These are phyloP conservation scores for Mortierella alpina DNA, from an alignment of 192 early-diverging fungal species.

Conservation along the genomic window DNA sequence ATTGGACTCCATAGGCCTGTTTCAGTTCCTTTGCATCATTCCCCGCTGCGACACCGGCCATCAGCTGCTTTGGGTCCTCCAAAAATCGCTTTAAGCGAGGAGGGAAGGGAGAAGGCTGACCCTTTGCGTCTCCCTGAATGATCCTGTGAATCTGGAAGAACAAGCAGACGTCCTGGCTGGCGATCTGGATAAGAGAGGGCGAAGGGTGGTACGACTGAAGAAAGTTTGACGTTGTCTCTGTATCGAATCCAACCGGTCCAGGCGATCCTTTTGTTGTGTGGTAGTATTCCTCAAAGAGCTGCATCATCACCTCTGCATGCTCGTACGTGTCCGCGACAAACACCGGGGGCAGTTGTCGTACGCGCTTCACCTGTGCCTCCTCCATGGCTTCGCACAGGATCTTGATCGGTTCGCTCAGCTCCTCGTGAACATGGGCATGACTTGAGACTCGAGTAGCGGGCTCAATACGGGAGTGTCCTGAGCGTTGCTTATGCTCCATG, in stretches of 20 bases:
- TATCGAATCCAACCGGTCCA: conserved; percentile 56
- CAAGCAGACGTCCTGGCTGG: conserved; percentile 53
- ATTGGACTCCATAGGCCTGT: conserved; percentile 22
- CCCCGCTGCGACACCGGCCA: conserved; percentile 41
- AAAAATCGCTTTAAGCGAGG: conserved; percentile 41
- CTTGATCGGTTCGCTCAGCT: conserved; percentile 14
- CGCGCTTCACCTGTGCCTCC: conserved; percentile 23
- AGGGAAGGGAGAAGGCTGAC: conserved; percentile 31
- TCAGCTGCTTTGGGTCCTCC: conserved; percentile 31
- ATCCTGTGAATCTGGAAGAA: conserved; percentile 57
- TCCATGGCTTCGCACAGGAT: conserved; percentile 35
- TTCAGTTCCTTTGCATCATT: conserved; percentile 35
- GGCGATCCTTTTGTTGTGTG: not conserved
- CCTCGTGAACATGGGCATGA: not conserved
- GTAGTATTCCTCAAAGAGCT: conserved; percentile 37
- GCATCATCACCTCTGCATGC: conserved; percentile 30
- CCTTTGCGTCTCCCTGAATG: not conserved
- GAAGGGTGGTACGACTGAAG: conserved; percentile 2
- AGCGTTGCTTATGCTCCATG: conserved; percentile 5
- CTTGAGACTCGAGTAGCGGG: not conserved
- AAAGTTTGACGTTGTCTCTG: conserved; percentile 49
- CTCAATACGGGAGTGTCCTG: not conserved
- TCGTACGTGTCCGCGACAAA: conserved; percentile 26
- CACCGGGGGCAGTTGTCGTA: conserved; percentile 21
- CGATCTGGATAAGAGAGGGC: conserved; percentile 56